phyloP scores from a whole-genome alignment of 2,329 filamentous ascomycete genomes.

The Claviceps paspali region DNA sequence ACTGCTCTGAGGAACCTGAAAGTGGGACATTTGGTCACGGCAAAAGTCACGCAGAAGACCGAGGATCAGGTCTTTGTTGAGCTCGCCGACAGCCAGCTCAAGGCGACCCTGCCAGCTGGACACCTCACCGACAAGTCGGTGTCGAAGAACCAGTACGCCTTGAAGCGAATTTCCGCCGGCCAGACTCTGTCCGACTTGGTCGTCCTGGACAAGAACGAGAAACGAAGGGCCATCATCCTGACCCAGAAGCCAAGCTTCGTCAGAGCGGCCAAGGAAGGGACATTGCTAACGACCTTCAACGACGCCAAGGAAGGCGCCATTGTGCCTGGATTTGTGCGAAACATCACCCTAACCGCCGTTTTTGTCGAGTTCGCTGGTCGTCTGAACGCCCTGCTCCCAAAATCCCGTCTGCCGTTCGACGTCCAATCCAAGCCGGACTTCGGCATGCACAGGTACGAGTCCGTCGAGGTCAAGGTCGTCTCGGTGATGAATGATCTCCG shows the following conservation, averaged over 20 bases:
- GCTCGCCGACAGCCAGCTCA: constrained; percentile 56
- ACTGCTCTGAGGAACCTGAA: constrained; percentile 59
- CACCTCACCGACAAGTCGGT: constrained; percentile 76
- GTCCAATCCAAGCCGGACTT: constrained; percentile 55
- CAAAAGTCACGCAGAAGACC: constrained; percentile 67
- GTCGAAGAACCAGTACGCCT: constrained; percentile 59
- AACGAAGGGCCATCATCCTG: constrained; percentile 58
- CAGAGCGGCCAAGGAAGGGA: constrained; percentile 55
- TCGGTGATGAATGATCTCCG: constrained; percentile 55
- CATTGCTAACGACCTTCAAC: constrained; percentile 55
- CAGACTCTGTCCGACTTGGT: constrained; percentile 71
- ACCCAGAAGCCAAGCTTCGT: constrained; percentile 74
- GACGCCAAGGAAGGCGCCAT: constrained; percentile 54
- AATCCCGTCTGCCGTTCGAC: constrained; percentile 60
- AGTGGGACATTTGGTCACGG: constrained; percentile 60
- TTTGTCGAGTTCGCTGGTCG: constrained; percentile 80
- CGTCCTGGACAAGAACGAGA: constrained; percentile 71
- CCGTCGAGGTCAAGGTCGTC: constrained; percentile 55
- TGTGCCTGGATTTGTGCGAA: constrained; percentile 68
- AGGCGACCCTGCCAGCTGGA: constrained; percentile 58
- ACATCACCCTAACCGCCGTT: constrained; percentile 64
- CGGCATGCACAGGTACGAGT: constrained; percentile 63
- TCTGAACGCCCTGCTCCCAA: constrained; percentile 65
- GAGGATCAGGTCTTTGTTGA: constrained; percentile 65
- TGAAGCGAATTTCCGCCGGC: constrained; percentile 72